Conservation (phyloP, 352 stramenopile genomes). For the Globisporangium abappressorium region DNA sequence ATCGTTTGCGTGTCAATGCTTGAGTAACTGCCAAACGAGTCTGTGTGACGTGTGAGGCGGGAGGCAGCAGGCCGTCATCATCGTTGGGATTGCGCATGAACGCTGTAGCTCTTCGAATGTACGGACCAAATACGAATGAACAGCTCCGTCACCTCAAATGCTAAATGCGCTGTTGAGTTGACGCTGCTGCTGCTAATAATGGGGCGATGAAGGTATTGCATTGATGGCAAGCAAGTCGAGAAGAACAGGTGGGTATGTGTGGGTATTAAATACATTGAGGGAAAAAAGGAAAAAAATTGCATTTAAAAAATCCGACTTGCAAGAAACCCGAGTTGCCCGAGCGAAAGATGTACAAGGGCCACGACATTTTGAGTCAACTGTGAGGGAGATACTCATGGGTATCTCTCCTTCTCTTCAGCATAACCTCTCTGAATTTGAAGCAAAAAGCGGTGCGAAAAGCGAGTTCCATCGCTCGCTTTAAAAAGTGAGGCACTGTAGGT, state of each 20-base stretch:
- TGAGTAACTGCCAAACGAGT: neutral
- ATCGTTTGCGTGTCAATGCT: neutral
- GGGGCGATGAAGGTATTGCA: too few relatives aligned
- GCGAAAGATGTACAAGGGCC: too few relatives aligned
- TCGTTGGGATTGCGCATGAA: slow-evolving; percentile 2
- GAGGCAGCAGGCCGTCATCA: neutral
- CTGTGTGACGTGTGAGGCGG: slow-evolving; percentile 2
- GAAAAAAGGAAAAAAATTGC: too few relatives aligned
- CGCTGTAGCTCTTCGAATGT: neutral
- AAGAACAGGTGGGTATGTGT: neutral
- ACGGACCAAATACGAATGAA: neutral
- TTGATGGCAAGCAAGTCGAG: neutral
- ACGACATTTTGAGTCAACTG: too few relatives aligned
- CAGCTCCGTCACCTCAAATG: neutral
- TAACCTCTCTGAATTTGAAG: too few relatives aligned
- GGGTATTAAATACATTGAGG: slow-evolving; percentile 7
- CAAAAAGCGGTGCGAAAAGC: too few relatives aligned
- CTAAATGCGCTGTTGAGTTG: neutral
- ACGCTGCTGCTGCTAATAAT: neutral
- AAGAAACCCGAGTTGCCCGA: too few relatives aligned
- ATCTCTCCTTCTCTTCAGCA: too few relatives aligned
- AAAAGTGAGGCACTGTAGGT: too few relatives aligned
- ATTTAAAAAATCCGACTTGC: too few relatives aligned
- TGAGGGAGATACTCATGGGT: too few relatives aligned
- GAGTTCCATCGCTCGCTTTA: too few relatives aligned